Conservation (phyloP, 2,329 filamentous ascomycete species). For the Fusarium heterosporum region DNA sequence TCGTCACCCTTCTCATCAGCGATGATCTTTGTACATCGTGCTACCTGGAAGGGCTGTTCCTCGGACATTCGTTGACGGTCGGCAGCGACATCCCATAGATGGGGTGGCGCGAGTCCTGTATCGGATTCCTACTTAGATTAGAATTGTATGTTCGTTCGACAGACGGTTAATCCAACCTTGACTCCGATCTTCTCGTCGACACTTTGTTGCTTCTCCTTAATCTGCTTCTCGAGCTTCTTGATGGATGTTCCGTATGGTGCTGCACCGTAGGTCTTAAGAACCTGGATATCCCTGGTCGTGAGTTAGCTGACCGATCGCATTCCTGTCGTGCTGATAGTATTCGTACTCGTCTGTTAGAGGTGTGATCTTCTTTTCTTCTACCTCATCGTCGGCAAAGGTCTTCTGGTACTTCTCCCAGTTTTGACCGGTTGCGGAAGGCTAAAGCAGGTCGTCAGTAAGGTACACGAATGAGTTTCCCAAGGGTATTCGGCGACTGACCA, state of each 20-base stretch:
- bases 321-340: not conserved
- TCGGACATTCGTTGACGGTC: slow-evolving; percentile 98
- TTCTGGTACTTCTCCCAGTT: slow-evolving; percentile 99
- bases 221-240: slow-evolving; percentile 98
- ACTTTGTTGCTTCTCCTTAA: slow-evolving; percentile 98
- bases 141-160: not conserved
- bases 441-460: slow-evolving; percentile 49
- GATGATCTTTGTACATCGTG: slow-evolving; percentile 99
- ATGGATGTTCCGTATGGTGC: slow-evolving; percentile 93
- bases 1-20: slow-evolving; percentile 91
- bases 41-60: slow-evolving; percentile 97
- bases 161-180: slow-evolving; percentile 64
- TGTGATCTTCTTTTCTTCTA: slow-evolving; percentile 99
- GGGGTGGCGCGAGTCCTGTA: slow-evolving; percentile 95
- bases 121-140: slow-evolving; percentile 83
- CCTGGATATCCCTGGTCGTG: slow-evolving; percentile 88
- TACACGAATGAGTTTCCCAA: slow-evolving; percentile 15
- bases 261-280: slow-evolving; percentile 98
- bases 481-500: slow-evolving; percentile 52
- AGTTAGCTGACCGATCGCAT: slow-evolving; percentile 41
- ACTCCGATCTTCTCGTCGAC: slow-evolving; percentile 99
- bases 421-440: slow-evolving; percentile 94
- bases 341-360: slow-evolving; percentile 95
- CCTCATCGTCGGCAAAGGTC: slow-evolving; percentile 94
- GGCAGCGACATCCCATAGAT: slow-evolving; percentile 98